Percentiles rank a stretch among this genome's conserved stretches.
Conservation (phyloP, 352 stramenopile genomes). For the Peronospora belbahrii region DNA sequence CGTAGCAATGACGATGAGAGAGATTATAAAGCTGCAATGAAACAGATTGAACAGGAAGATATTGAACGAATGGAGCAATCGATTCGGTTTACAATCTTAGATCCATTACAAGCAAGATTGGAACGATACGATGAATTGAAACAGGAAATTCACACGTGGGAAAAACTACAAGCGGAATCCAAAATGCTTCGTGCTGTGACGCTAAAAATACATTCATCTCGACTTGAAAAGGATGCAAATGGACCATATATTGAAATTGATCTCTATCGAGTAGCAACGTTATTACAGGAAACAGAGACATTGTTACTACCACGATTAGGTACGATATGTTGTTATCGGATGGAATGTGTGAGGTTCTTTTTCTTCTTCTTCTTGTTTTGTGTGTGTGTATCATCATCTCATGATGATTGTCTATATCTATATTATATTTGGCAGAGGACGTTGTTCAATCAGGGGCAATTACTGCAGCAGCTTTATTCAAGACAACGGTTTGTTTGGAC, state of each 20-base stretch:
- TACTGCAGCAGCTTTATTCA: constrained; percentile 48
- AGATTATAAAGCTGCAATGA: constrained; percentile 42
- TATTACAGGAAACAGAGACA: constrained; percentile 32
- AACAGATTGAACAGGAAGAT: constrained; percentile 43
- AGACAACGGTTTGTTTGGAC: constrained; percentile 38
- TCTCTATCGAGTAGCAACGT: constrained; percentile 33
- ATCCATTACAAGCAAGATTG: constrained; percentile 48
- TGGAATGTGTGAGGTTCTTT: not conserved
- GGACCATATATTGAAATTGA: constrained; percentile 26
- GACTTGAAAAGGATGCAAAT: constrained; percentile 40
- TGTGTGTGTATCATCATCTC: no score
- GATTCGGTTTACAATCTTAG: constrained; percentile 67
- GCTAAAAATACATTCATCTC: constrained; percentile 28
- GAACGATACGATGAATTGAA: constrained; percentile 44
- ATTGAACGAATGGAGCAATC: constrained; percentile 68
- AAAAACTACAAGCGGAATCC: constrained; percentile 20
- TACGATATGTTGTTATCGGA: constrained; percentile 7
- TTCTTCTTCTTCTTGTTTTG: no score
- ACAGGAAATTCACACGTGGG: constrained; percentile 22
- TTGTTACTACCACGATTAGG: constrained; percentile 36
- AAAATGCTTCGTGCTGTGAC: constrained; percentile 18
- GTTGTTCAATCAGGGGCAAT: constrained; percentile 23
- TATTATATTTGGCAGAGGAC: constrained; percentile 25
- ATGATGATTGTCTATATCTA: not conserved
- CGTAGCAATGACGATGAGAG: constrained; percentile 16